Percentiles rank a stretch among this genome's conserved stretches.
These are phyloP conservation scores for Stereum hirsutum DNA, from an alignment of 1,284 basidiomycete species.

Conservation along the genomic window DNA sequence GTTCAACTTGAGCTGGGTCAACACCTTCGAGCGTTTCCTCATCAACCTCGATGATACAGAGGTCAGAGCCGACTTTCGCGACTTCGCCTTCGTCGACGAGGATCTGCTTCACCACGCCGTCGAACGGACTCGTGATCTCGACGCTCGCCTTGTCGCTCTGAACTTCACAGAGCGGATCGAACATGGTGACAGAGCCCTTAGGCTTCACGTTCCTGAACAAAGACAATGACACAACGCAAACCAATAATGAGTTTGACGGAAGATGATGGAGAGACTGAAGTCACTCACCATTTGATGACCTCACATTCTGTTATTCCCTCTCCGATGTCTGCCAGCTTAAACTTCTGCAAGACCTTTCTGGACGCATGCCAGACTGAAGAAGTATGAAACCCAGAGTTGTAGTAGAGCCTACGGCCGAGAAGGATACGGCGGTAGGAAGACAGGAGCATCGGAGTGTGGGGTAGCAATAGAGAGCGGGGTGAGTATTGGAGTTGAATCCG, in stretches of 20 bases:
- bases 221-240: background rate
- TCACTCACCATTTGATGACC: constrained; percentile 76
- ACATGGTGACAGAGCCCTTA: constrained; percentile 53
- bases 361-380: constrained; percentile 25
- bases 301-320: constrained; percentile 91
- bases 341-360: constrained; percentile 49
- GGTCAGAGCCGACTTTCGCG: constrained; percentile 76
- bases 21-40: constrained; percentile 21
- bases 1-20: background rate
- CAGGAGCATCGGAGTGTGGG: too few relatives aligned
- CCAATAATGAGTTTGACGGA: constrained; percentile 2
- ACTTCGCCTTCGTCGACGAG: constrained; percentile 79
- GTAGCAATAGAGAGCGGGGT: too few relatives aligned
- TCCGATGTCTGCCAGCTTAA: constrained; percentile 93
- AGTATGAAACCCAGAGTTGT: constrained; percentile 36
- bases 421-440: too few relatives aligned
- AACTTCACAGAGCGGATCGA: constrained; percentile 88
- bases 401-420: constrained; percentile 3
- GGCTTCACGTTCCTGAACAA: constrained; percentile 50
- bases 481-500: too few relatives aligned
- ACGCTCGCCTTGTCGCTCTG: constrained; percentile 94
- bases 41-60: constrained; percentile 81
- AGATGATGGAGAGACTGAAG: constrained; percentile 3
- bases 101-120: constrained; percentile 68
- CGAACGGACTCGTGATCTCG: constrained; percentile 86